Percentiles rank a stretch among this genome's conserved stretches.
These are phyloP conservation scores for Penicillium brevicompactum DNA, from an alignment of 2,329 filamentous ascomycete species.

Conservation along the genomic window DNA sequence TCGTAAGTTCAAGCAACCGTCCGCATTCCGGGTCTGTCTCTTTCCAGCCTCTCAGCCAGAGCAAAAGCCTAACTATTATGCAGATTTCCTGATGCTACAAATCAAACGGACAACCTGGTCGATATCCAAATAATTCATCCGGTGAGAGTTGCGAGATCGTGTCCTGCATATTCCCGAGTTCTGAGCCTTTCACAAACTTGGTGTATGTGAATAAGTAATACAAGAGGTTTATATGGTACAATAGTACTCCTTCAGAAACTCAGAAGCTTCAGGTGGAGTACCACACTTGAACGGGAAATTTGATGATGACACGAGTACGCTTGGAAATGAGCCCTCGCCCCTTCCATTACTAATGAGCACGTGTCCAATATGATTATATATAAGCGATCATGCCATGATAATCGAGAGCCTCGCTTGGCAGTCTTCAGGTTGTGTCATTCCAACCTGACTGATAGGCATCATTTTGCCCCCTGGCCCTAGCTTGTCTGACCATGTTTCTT, in stretches of 20 bases:
- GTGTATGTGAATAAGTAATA: no score
- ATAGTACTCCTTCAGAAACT: not conserved
- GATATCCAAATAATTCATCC: not conserved
- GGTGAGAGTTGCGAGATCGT: not conserved
- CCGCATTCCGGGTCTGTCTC: no score
- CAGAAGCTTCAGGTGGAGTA: no score
- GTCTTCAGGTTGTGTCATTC: not conserved
- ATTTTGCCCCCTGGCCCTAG: no score
- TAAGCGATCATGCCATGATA: constrained; percentile 1
- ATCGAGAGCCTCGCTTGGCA: not conserved
- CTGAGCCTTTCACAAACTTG: not conserved
- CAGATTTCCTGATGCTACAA: no score
- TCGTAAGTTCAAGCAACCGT: not conserved
- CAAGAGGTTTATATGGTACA: no score
- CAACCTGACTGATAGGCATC: not conserved
- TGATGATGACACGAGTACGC: no score
- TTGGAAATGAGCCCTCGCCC: not conserved
- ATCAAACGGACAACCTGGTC: no score
- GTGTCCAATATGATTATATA: not conserved
- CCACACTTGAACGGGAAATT: no score
- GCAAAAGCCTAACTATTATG: no score
- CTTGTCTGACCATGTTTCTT: no score
- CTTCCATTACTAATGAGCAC: not conserved
- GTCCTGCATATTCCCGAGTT: not conserved
- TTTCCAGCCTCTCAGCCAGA: no score